Conservation (phyloP, 768 basidiomycete genomes). For the Hortiboletus campestris region DNA sequence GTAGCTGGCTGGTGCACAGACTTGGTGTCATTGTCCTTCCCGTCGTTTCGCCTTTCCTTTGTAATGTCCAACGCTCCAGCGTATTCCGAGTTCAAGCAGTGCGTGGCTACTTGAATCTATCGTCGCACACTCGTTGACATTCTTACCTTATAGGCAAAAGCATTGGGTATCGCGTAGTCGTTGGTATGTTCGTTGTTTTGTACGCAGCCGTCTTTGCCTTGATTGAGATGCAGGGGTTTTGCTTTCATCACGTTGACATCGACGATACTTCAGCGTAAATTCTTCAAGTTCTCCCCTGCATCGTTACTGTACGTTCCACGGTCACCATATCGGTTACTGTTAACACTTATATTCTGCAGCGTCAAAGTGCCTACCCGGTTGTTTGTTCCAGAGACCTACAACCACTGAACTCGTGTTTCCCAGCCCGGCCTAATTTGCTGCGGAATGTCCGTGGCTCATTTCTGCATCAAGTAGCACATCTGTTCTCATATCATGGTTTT, state of each 20-base stretch:
- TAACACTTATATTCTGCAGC: conserved; percentile 14
- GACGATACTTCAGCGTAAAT: conserved; percentile 46
- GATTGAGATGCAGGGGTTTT: conserved; percentile 39
- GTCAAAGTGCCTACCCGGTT: conserved; percentile 36
- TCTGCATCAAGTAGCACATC: neutral
- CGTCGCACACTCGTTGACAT: neutral
- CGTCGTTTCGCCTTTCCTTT: neutral
- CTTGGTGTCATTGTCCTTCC: neutral
- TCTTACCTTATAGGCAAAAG: conserved; percentile 36
- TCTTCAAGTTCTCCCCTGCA: conserved; percentile 43
- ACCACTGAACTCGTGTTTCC: neutral
- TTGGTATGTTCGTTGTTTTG: conserved; percentile 32
- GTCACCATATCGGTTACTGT: neutral
- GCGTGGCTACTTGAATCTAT: conserved; percentile 1
- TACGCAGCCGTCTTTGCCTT: neutral
- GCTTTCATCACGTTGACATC: conserved; percentile 45
- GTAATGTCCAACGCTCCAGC: conserved; percentile 14
- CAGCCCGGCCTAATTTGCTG: conserved; percentile 50
- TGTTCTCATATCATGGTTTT: neutral
- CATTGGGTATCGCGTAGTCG: conserved; percentile 50
- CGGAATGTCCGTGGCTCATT: conserved; percentile 38
- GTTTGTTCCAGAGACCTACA: neutral
- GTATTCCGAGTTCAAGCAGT: conserved; percentile 42
- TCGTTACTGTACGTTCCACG: conserved; percentile 38
- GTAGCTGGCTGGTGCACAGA: neutral